Base-by-base conservation (phyloP, 2,329 filamentous ascomycete species). In the Juglanconis sp. region DNA sequence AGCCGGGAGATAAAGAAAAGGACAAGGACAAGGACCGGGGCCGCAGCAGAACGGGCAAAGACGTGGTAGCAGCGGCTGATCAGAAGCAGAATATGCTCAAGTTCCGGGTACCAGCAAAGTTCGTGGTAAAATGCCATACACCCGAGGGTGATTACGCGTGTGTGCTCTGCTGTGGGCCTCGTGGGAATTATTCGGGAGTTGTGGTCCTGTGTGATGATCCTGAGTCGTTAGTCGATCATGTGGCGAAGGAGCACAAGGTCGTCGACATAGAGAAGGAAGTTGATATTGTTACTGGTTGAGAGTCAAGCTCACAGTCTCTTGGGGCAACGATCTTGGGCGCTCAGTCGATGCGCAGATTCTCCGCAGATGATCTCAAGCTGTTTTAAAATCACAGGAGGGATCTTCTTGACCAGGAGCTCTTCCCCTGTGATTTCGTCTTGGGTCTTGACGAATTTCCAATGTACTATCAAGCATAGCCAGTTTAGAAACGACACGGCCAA, bases 121-220 rank as follows among this genome's bases (percentile, higher is more conserved):
- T 76, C 55, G 60, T 75, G 9, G 67, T 72, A 56, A 76, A 76
- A 62, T 76, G 73, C 53, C 74, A 76, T 59, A 59, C 57, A 51
- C 46, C 57, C 17, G 30, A 50, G 36, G 57, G 57, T 2, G 57
- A 59, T 9, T 59, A 59, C 3, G 57, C 36, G 5, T 59, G 57
- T 32, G 57, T 47, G 36, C 46, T 59, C 1, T 59, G 57, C 51
- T 52, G 51, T 5, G 36, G 57, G 7, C 46, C 57, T 11, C 44
- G 31, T 15, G 44, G 51, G 4, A 48, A 46, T 13, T 51, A 35
- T n/a, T 42, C 46, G 4, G 51, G 31, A 8, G 51, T 50, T 3
- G 8, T 59, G 17, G 57, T 55, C 4, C 40, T 59, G 51, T 59
- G 57, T 34, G 57, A 59, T 31, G 53, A 52, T 7, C 51, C 51